These are phyloP conservation scores for Hypoxylon lienhwacheense DNA, from an alignment of 495 filamentous ascomycete species.

Conservation along the genomic window DNA sequence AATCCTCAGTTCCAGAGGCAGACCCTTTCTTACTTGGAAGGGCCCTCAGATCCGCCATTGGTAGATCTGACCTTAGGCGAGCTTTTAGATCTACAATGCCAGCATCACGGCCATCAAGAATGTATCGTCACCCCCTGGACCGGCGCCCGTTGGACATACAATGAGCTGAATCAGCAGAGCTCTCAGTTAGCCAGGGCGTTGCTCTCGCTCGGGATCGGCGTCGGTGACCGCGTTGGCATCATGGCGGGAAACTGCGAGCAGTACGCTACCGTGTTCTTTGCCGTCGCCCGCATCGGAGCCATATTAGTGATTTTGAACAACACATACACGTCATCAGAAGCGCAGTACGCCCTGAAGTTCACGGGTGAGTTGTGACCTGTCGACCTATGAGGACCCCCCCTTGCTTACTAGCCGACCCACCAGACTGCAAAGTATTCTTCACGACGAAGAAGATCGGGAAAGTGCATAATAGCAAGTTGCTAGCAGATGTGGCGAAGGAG, in stretches of 20 bases:
- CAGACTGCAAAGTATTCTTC: conserved; percentile 64
- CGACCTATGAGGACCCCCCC: background rate
- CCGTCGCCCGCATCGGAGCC: conserved; percentile 64
- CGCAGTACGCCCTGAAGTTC: conserved; percentile 64
- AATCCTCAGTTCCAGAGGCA: conserved; percentile 38
- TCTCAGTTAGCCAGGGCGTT: conserved; percentile 61
- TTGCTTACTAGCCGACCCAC: background rate
- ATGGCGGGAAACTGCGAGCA: conserved; percentile 74
- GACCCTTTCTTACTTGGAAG: conserved; percentile 57
- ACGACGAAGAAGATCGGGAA: conserved; percentile 63
- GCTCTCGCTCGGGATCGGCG: conserved; percentile 60
- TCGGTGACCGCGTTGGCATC: conserved; percentile 66
- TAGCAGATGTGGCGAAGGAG: conserved; percentile 52
- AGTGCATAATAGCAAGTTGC: conserved; percentile 56
- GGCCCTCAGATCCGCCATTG: conserved; percentile 61
- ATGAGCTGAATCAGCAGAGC: conserved; percentile 61
- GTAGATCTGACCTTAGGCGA: conserved; percentile 64
- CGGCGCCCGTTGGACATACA: conserved; percentile 66
- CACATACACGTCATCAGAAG: conserved; percentile 68
- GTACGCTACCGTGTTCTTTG: conserved; percentile 70
- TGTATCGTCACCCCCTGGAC: conserved; percentile 69
- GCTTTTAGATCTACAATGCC: conserved; percentile 62
- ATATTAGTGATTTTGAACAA: conserved; percentile 72
- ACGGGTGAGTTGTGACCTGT: conserved; percentile 49
- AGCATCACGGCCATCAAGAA: conserved; percentile 61